A percentile compares a stretch with the other conserved stretches of the same genome.
These are phyloP conservation scores for Chlorella sp. DNA, from an alignment of 139 green algal genomes.

Conservation along the genomic window DNA sequence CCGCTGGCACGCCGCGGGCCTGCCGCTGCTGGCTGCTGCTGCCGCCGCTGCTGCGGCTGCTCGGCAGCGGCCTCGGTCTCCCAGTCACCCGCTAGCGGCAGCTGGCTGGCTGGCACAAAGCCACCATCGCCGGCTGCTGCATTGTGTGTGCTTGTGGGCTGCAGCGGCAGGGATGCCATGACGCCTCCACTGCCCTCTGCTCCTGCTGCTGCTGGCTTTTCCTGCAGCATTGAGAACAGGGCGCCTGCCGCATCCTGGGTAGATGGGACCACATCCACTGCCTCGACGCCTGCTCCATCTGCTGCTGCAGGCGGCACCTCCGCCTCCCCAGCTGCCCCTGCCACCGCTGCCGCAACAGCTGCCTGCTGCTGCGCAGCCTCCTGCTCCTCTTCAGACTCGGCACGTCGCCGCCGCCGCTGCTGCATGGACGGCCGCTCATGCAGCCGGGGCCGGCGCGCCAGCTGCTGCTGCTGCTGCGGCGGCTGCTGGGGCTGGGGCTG, in stretches of 20 bases:
- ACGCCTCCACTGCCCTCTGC: too few species aligned
- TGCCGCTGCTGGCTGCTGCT: not conserved
- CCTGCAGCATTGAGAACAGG: constrained; percentile 2
- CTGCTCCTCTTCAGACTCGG: not conserved
- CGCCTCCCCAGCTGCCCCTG: not conserved
- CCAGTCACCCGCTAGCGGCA: not conserved
- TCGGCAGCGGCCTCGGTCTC: not conserved
- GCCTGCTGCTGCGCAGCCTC: not conserved
- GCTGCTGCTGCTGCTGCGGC: not conserved
- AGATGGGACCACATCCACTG: not conserved
- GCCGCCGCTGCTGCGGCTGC: not conserved
- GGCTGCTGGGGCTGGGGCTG: not conserved
- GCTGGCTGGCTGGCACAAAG: constrained; percentile 22
- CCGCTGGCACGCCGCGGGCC: not conserved
- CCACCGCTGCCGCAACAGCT: not conserved
- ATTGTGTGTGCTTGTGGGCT: not conserved
- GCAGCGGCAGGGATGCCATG: not conserved
- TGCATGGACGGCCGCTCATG: too few species aligned
- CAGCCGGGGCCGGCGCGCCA: too few species aligned
- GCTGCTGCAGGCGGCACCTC: not conserved
- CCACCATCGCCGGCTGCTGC: not conserved
- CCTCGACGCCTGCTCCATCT: not conserved
- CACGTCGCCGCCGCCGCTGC: not conserved
- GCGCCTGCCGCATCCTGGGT: constrained; percentile 23
- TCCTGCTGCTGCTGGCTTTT: not conserved